Percentiles rank a stretch among this genome's conserved stretches.
phyloP scores from a whole-genome alignment of 2,329 filamentous ascomycete species.

The Trichoderma sp. region DNA sequence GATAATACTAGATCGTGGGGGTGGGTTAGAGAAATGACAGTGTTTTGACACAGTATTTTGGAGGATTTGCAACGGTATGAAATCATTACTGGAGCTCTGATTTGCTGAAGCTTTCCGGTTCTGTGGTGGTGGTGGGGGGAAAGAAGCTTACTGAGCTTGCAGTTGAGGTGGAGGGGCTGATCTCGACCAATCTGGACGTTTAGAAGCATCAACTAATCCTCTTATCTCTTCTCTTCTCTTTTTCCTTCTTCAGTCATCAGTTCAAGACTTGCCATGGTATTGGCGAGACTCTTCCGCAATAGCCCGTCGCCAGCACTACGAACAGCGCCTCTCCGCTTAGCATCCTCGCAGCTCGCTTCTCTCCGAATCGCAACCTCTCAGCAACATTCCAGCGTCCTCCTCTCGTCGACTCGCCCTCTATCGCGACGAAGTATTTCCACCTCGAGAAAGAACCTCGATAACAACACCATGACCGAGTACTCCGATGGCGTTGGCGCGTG shows the following conservation, averaged over 20 bases:
- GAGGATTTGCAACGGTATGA: slow-evolving; percentile 37
- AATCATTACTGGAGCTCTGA: slow-evolving; percentile 32
- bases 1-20: slow-evolving; percentile 36
- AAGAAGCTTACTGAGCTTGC: slow-evolving; percentile 9
- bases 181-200: neutral
- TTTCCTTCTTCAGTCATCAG: neutral
- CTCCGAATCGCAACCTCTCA: neutral
- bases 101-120: neutral
- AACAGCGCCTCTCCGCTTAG: neutral
- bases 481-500: slow-evolving; percentile 35
- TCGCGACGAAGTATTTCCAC: neutral
- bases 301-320: neutral
- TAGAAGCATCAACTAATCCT: neutral
- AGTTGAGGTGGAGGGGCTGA: neutral
- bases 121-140: neutral
- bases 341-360: neutral
- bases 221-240: neutral
- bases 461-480: slow-evolving; percentile 30
- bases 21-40: slow-evolving; percentile 30
- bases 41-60: neutral
- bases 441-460: neutral
- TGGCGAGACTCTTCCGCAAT: slow-evolving; percentile 17
- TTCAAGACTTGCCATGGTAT: slow-evolving; percentile 25
- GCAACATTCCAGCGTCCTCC: neutral
- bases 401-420: neutral